Base-by-base conservation (phyloP, 2,329 filamentous ascomycete species). In the Colletotrichum chlorophyti region DNA sequence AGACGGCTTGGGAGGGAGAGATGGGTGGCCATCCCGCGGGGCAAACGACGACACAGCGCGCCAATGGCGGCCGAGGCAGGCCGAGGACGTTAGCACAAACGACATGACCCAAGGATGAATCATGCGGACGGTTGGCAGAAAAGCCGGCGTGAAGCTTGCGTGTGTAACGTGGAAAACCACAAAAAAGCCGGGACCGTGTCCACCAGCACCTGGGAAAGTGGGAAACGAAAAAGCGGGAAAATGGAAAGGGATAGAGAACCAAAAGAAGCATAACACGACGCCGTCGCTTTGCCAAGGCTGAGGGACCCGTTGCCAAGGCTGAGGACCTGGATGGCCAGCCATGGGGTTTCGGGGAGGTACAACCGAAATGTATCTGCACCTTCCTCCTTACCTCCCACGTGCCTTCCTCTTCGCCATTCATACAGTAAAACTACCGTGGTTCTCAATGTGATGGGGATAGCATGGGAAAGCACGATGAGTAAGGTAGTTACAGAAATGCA, bases 271-370 rank as follows among this genome's bases (percentile, higher is more conserved):
- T 49, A 55, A 59, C 26, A 55, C 51, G 26, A 59, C 57, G 51
- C n/a, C 12, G 32, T 40, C 26, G n/a, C 17, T 34, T 26, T 57
- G 57, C 57, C 57, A 59, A 59, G 57, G 57, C 57, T 59, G 57
- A 59, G 12, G n/a, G 42, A 31, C 57, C 51, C 43, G 31, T 50
- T 32, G 57, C 57, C 57, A 59, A 59, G 57, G 52, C 38, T 59
- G 55, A 46, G 51, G 10, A 59, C 57, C 57, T 31, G 51, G 57
- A 59, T 59, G 57, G 51, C 43, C 38, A 35, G 19, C 15, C 26
- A 37, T 35, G 24, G 24, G 24, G n/a, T n/a, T n/a, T n/a, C n/a
- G n/a, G 5, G 10, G 14, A 19, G 7, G 17, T 4, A 3, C 15
- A 34, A 8, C n/a, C n/a, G n/a, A n/a, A n/a, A n/a, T n/a, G n/a